Conservation (phyloP, 106 monocot genomes). For the Acorus calamus region DNA sequence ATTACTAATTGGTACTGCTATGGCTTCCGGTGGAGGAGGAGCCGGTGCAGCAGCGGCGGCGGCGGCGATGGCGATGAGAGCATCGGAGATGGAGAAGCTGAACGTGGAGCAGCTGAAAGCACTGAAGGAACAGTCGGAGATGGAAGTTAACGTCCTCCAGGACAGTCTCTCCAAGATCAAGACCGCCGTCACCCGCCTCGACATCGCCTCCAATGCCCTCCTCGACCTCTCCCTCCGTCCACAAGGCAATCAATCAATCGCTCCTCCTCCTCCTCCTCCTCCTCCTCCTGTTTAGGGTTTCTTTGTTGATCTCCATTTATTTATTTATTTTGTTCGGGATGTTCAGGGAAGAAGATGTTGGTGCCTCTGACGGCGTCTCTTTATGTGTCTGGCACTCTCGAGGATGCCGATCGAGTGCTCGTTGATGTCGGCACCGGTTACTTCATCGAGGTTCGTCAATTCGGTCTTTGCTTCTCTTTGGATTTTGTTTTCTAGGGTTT, state of each 20-base stretch:
- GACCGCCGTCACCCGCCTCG: conserved; percentile 73
- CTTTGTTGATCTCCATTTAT: not conserved
- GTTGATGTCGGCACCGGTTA: conserved; percentile 98
- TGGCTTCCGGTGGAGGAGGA: too few species aligned
- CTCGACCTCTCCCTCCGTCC: conserved; percentile 78
- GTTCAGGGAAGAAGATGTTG: conserved; percentile 81
- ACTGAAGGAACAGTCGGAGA: conserved; percentile 82
- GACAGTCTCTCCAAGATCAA: conserved; percentile 94
- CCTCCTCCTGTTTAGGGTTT: too few species aligned
- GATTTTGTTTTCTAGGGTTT: too few species aligned
- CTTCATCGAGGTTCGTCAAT: conserved; percentile 72
- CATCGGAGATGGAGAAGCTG: conserved; percentile 59
- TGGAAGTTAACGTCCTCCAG: conserved; percentile 84
- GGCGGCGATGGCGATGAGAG: conserved; percentile 11
- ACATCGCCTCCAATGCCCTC: conserved; percentile 62
- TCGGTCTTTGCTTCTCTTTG: too few species aligned
- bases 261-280: not conserved
- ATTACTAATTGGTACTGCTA: too few species aligned
- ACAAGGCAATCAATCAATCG: conserved; percentile 23
- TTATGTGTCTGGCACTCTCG: conserved; percentile 81
- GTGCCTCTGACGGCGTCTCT: conserved; percentile 95
- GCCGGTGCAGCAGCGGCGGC: not conserved
- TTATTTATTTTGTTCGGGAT: conserved; percentile 1
- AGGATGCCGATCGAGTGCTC: conserved; percentile 77
- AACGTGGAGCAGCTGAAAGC: conserved; percentile 77